These are phyloP conservation scores for Picea mariana DNA, from an alignment of 83 land plant genomes.

Conservation along the genomic window DNA sequence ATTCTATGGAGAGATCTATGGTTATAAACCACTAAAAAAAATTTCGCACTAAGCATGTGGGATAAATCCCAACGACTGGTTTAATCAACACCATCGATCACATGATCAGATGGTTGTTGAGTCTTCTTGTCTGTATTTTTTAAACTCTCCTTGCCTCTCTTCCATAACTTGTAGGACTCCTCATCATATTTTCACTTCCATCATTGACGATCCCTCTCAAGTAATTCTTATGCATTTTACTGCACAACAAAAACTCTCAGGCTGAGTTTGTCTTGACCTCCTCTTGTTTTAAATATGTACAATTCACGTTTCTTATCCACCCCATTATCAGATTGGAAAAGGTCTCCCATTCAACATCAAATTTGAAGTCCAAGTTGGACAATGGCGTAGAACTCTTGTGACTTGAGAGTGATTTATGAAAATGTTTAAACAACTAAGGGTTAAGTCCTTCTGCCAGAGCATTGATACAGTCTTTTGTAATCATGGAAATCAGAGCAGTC, in stretches of 20 bases:
- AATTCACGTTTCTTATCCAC: slow-evolving; percentile 34
- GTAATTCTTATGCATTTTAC: slow-evolving; percentile 72
- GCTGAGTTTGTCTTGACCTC: slow-evolving; percentile 31
- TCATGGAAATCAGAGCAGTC: slow-evolving; percentile 19
- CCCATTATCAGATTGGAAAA: slow-evolving; percentile 51
- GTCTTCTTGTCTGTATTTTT: too few species aligned
- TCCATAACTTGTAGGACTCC: too few species aligned
- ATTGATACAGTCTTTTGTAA: too few species aligned
- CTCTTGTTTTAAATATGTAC: slow-evolving; percentile 1
- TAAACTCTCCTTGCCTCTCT: too few species aligned
- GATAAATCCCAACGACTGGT: too few species aligned
- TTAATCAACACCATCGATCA: too few species aligned
- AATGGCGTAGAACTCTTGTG: slow-evolving; percentile 27
- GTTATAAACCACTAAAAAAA: too few species aligned
- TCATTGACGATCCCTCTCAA: too few species aligned
- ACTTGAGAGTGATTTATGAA: slow-evolving; percentile 64
- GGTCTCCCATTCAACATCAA: slow-evolving; percentile 79
- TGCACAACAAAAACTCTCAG: slow-evolving; percentile 80
- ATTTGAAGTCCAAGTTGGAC: slow-evolving; percentile 33
- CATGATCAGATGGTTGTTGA: too few species aligned
- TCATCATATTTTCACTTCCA: too few species aligned
- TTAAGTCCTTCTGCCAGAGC: slow-evolving; percentile 85
- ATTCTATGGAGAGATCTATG: too few species aligned
- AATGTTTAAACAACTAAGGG: slow-evolving; percentile 51
- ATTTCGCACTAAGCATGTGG: too few species aligned